These are phyloP conservation scores for Aspergillus fischeri DNA, from an alignment of 2,329 filamentous ascomycete genomes.

Conservation along the genomic window DNA sequence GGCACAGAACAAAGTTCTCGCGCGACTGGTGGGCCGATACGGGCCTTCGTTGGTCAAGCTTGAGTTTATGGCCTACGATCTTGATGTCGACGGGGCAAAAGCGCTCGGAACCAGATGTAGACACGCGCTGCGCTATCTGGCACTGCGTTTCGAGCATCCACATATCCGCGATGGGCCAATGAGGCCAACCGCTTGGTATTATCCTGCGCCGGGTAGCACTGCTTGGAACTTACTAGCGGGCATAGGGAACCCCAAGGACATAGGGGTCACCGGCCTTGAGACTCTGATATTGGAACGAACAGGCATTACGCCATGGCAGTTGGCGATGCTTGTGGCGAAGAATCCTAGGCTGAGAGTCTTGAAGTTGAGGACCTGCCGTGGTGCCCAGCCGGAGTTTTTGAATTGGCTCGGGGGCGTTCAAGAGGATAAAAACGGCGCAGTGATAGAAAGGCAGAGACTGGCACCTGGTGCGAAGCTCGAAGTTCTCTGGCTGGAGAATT, in stretches of 20 bases:
- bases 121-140: conserved; percentile 26
- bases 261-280: conserved; percentile 23
- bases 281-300: conserved; percentile 29
- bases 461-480: conserved; percentile 21
- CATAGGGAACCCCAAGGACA: conserved; percentile 19
- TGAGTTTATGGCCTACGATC: conserved; percentile 29
- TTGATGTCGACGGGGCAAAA: conserved; percentile 26
- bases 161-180: conserved; percentile 30
- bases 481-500: conserved; percentile 28
- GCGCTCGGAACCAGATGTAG: conserved; percentile 21
- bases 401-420: conserved; percentile 29
- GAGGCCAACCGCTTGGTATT: conserved; percentile 26
- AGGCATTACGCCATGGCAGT: conserved; percentile 32
- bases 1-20: conserved; percentile 23
- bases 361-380: conserved; percentile 29
- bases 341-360: conserved; percentile 27
- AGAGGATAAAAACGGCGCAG: conserved; percentile 8
- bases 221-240: conserved; percentile 32
- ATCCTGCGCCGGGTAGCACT: conserved; percentile 22
- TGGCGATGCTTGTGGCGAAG: conserved; percentile 28
- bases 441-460: neutral
- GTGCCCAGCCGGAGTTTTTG: conserved; percentile 31
- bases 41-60: conserved; percentile 24
- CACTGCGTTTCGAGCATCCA: conserved; percentile 32
- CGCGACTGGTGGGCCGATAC: conserved; percentile 21